Conservation (phyloP, 768 basidiomycete species). For the Naganishia vaughanmartiniae region DNA sequence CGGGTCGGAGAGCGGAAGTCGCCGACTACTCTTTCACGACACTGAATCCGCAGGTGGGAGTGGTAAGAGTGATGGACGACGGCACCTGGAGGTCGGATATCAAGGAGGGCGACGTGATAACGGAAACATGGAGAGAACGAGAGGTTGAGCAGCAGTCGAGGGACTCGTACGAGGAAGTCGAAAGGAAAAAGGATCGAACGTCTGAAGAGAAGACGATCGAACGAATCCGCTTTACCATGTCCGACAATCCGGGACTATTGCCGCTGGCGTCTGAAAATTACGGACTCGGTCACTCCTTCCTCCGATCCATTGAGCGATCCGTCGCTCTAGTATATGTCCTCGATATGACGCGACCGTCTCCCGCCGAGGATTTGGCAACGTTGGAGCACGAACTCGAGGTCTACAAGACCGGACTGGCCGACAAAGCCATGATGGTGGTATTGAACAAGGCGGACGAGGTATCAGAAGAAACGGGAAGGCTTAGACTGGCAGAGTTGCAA, state of each 20-base stretch:
- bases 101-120: conserved; percentile 37
- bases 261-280: conserved; percentile 79
- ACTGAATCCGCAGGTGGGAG: conserved; percentile 86
- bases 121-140: conserved; percentile 46
- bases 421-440: conserved; percentile 73
- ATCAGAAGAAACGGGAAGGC: conserved; percentile 52
- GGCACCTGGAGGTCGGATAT: conserved; percentile 61
- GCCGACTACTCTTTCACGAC: conserved; percentile 94
- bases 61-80: conserved; percentile 77
- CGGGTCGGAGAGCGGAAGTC: conserved; percentile 79
- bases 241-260: conserved; percentile 94
- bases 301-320: conserved; percentile 88
- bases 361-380: conserved; percentile 72
- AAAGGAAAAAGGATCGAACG: background rate
- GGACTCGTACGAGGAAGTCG: conserved; percentile 4
- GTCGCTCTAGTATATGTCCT: conserved; percentile 87
- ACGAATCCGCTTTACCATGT: conserved; percentile 74
- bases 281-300: conserved; percentile 88
- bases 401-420: conserved; percentile 69
- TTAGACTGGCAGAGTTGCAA: conserved; percentile 41
- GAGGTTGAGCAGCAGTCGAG: conserved; percentile 37
- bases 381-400: conserved; percentile 79
- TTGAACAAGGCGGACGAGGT: conserved; percentile 94
- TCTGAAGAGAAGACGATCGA: conserved; percentile 24
- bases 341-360: conserved; percentile 70